phyloP scores from a whole-genome alignment of 2,329 filamentous ascomycete species.

The Pyrenophora teres region DNA sequence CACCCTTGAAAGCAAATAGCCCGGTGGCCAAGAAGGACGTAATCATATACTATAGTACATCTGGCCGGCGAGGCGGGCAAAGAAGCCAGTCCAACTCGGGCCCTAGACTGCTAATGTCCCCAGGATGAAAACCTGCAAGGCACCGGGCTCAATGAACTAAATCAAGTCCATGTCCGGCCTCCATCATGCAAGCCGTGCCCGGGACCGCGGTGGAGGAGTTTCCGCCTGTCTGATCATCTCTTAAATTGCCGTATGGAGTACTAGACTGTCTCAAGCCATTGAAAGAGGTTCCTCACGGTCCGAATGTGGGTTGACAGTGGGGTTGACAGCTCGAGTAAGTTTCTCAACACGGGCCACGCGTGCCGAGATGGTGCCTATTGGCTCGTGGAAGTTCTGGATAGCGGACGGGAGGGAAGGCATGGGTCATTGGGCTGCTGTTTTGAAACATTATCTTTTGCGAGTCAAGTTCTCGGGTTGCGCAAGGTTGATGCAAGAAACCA shows the following conservation, averaged over 20 bases:
- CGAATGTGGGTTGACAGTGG: slow-evolving; percentile 11
- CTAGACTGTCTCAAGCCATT: slow-evolving; percentile 8
- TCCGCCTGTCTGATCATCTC: slow-evolving; percentile 2
- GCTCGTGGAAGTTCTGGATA: neutral
- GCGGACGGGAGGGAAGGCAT: neutral
- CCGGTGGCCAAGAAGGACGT: slow-evolving; percentile 6
- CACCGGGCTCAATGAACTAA: slow-evolving; percentile 1
- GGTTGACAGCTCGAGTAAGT: slow-evolving; percentile 5
- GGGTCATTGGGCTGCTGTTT: neutral
- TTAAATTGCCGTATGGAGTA: slow-evolving; percentile 6
- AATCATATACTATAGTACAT: neutral
- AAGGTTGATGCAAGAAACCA: neutral
- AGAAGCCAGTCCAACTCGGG: slow-evolving; percentile 1
- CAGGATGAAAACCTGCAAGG: slow-evolving; percentile 9
- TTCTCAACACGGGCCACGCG: slow-evolving; percentile 3
- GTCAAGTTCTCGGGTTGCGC: neutral
- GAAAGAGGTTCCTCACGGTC: slow-evolving; percentile 3
- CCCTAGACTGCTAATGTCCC: slow-evolving; percentile 6
- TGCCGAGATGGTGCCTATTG: neutral
- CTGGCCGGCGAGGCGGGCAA: slow-evolving; percentile 3
- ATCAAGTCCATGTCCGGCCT: neutral
- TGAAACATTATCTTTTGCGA: neutral
- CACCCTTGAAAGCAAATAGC: slow-evolving; percentile 1
- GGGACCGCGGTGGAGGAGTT: neutral
- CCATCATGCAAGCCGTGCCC: slow-evolving; percentile 1